Evolutionary conservation across 179 eudicot genomes (phyloP), one percentile per base, ranked within the genome.

Genomic region (Corrigiola litoralis): DNA sequence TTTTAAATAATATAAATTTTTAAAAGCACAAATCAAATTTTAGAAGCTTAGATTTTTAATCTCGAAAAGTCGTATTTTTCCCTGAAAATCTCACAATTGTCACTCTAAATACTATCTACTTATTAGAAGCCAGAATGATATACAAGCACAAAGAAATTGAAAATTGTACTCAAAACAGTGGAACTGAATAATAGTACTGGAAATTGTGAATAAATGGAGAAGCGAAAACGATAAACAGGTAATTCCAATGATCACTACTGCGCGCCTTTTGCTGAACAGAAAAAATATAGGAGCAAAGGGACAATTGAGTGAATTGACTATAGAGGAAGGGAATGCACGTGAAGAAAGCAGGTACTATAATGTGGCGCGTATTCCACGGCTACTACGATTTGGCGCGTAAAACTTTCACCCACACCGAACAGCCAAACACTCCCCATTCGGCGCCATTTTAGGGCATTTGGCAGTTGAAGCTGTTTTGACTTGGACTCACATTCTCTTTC

Each of bases 371-470:
- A 24, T 9, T 17, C 64, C 58, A 71, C 10, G 52, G 65, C 67
- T 61, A 41, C 2, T 20, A 48, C 1, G 50, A 48, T 4, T 23
- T 21, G 55, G 66, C 66, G 21, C 36, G 53, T 38, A 20, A 21
- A 13, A 63, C 31, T 6, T 45, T 33, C 56, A 20, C 21, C 65
- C 49, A 46, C 53, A 63, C 42, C 18, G n/a, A 45, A 57, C 45
- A 10, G 34, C 18, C 61, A 44, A 16, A 14, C 42, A 23, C 24
- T 34, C 25, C 25, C 55, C 58, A 41, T 58, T 58, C 45, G 70
- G 71, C 70, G 65, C 59, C 75, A 65, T 34, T 57, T 55, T 71
- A 65, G 70, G 71, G 55, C 53, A 57, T 56, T 63, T 64, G 58
- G n/a, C 49, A 24, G 52, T 65, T n/a, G 8, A 25, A 27, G 2